Conservation (phyloP, 2,329 filamentous ascomycete species). For the Penicillium sumatraense region DNA sequence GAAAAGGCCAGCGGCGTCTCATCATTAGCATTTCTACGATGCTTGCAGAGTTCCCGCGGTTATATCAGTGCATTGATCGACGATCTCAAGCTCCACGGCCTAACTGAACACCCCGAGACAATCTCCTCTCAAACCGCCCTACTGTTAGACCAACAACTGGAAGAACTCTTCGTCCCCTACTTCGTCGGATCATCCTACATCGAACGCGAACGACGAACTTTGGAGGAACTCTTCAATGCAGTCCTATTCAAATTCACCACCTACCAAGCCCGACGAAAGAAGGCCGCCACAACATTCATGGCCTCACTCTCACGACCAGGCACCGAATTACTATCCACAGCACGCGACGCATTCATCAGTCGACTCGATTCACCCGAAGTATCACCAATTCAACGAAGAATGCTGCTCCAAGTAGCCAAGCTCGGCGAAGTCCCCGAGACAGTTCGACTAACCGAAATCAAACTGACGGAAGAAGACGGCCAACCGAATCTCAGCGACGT, state of each 20-base stretch:
- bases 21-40: slow-evolving; percentile 86
- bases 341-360: slow-evolving; percentile 89
- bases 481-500: slow-evolving; percentile 79
- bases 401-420: slow-evolving; percentile 87
- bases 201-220: slow-evolving; percentile 66
- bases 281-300: slow-evolving; percentile 89
- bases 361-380: slow-evolving; percentile 87
- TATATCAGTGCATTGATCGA: slow-evolving; percentile 89
- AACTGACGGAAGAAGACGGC: slow-evolving; percentile 89
- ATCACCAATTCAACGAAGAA: slow-evolving; percentile 83
- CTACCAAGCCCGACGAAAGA: slow-evolving; percentile 81
- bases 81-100: slow-evolving; percentile 88
- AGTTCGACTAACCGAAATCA: slow-evolving; percentile 77
- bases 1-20: slow-evolving; percentile 94
- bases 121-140: slow-evolving; percentile 83
- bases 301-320: slow-evolving; percentile 87
- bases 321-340: slow-evolving; percentile 83
- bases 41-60: slow-evolving; percentile 84
- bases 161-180: slow-evolving; percentile 69
- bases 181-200: slow-evolving; percentile 69
- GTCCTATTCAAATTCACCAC: slow-evolving; percentile 94
- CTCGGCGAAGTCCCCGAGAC: slow-evolving; percentile 70
- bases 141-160: slow-evolving; percentile 68
- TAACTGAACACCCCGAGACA: slow-evolving; percentile 93
- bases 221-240: slow-evolving; percentile 86